Evolutionary conservation across 805 yeast species (phyloP), one percentile per base, ranked within the genome.

Genomic region (Jamesozyma lodderae): DNA sequence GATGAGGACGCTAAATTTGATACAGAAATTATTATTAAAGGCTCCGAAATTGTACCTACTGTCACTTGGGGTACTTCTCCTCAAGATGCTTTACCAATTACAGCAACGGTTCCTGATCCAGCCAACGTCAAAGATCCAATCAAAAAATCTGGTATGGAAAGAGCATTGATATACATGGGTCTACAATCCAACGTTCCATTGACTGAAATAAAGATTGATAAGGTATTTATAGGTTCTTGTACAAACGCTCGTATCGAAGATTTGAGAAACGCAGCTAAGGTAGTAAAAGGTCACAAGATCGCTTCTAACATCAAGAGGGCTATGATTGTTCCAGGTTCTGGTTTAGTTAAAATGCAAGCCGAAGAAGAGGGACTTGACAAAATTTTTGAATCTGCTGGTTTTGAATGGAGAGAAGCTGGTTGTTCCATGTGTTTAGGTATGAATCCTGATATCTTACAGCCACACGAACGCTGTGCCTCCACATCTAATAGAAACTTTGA

Each of bases 51-150:
- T 43, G 77, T 83, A 36, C 98, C 98, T 50, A 92, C 98, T 18
- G 86, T 92, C 45, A 92, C 98, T 19, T 92, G 98, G 98, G 98
- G 98, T 70, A 92, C 92, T 51, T 90, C 97, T 53, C 98, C 98
- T 23, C 97, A 92, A 67, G 98, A 92, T 60, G 97, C 97, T 33
- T 70, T 92, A 47, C 96, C 98, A 43, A 88, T 92, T 53, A 81
- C 94, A 13, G 95, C 84, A 26, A 55, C 66, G 15, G 95, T 87
- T 33, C 98, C 98, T 37, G 94, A 92, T 59, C 98, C 98, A 44
- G 60, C 77, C n/a, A 66, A 66, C 39, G 72, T 75, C 20, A 61
- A 69, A 24, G 92, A 83, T 59, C 84, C 90, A 45, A 77, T 79
- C 59, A 75, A 75, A 61, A 79, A 75, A 54, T 68, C 81, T 11